These are phyloP conservation scores for Hibiscus tridactylites DNA, from an alignment of 345 rosid genomes.

Conservation along the genomic window DNA sequence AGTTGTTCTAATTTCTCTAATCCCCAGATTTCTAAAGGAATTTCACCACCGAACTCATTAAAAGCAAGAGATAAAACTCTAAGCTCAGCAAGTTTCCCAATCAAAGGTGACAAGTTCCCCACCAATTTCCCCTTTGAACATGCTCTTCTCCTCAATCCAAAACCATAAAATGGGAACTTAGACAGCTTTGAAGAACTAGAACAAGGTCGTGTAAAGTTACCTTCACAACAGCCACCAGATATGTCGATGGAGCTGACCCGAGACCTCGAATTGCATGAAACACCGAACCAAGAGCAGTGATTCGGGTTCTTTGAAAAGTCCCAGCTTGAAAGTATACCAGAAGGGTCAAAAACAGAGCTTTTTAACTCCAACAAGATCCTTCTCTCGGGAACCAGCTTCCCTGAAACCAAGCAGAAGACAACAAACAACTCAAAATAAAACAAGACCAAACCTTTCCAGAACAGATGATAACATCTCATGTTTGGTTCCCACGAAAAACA, in stretches of 20 bases:
- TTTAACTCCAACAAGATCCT: slow-evolving; percentile 32
- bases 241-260: slow-evolving; percentile 30
- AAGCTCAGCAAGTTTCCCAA: slow-evolving; percentile 30
- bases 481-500: background rate
- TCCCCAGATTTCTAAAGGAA: slow-evolving; percentile 35
- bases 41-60: slow-evolving; percentile 32
- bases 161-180: slow-evolving; percentile 13
- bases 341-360: slow-evolving; percentile 30
- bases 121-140: slow-evolving; percentile 22
- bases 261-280: slow-evolving; percentile 32
- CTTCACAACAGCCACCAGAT: slow-evolving; percentile 19
- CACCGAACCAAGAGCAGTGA: slow-evolving; percentile 46
- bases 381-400: slow-evolving; percentile 7
- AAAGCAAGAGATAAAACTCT: slow-evolving; percentile 43
- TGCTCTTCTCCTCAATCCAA: slow-evolving; percentile 18
- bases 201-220: slow-evolving; percentile 15
- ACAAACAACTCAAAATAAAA: slow-evolving; percentile 7
- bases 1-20: slow-evolving; percentile 32
- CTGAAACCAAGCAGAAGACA: slow-evolving; percentile 11
- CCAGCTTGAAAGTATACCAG: slow-evolving; percentile 40
- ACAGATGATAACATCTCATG: background rate
- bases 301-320: slow-evolving; percentile 11
- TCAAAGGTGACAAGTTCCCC: slow-evolving; percentile 29
- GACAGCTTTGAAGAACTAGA: slow-evolving; percentile 4
- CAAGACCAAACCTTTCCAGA: background rate